A percentile compares a stretch with the other conserved stretches of the same genome.
Conservation (phyloP, 2,329 filamentous ascomycete species). For the Hypoxylon sp. region DNA sequence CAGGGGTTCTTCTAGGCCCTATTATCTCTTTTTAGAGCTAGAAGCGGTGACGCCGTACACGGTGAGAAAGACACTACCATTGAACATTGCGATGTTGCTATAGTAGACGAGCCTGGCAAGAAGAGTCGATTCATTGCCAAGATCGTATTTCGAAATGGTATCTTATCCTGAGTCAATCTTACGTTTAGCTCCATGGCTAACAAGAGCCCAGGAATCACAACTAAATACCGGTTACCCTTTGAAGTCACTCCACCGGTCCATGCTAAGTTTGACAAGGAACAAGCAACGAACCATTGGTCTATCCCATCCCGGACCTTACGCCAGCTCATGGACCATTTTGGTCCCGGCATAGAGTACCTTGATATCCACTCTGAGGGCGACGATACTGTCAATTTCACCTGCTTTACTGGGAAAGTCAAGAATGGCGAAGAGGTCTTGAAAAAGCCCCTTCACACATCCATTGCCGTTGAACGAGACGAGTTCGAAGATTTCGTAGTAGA, state of each 20-base stretch:
- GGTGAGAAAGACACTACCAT: constrained; percentile 78
- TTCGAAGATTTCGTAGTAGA: constrained; percentile 79
- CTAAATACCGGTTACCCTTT: constrained; percentile 82
- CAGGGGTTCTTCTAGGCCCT: constrained; percentile 64
- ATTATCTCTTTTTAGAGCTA: constrained; percentile 80
- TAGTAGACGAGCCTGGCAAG: constrained; percentile 78
- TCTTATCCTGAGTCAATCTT: neutral
- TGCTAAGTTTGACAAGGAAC: constrained; percentile 78
- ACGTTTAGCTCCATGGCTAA: constrained; percentile 40
- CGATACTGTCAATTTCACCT: constrained; percentile 81
- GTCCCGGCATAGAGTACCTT: constrained; percentile 83
- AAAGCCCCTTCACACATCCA: constrained; percentile 84
- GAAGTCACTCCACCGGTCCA: constrained; percentile 81
- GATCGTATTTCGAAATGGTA: constrained; percentile 80
- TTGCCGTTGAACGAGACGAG: constrained; percentile 81
- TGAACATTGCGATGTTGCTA: constrained; percentile 79
- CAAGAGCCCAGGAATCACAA: constrained; percentile 72
- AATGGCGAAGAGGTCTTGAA: constrained; percentile 83
- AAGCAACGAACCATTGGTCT: constrained; percentile 78
- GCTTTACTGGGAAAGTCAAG: constrained; percentile 84
- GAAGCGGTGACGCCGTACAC: constrained; percentile 70
- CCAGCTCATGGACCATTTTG: constrained; percentile 85
- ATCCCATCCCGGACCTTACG: constrained; percentile 79
- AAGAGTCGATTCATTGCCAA: constrained; percentile 82
- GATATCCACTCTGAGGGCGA: constrained; percentile 83